Evolutionary conservation across 306 rosid genomes (phyloP).

Genomic region (Oemleria cerasiformis): DNA sequence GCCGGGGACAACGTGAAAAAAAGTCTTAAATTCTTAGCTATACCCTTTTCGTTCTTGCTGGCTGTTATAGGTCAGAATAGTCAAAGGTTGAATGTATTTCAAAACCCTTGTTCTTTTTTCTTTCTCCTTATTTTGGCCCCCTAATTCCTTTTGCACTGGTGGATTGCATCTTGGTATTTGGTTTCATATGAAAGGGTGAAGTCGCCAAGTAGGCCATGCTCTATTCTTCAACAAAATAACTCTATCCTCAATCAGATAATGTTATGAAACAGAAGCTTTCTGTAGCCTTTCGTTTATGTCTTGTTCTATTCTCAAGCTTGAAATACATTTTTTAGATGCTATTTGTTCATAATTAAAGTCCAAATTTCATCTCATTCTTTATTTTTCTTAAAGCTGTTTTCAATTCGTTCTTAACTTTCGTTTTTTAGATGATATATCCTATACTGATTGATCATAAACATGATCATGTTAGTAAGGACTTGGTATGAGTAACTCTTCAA

Average conservation of each 20-base stretch:
- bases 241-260: not conserved
- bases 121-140: not conserved
- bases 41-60: not conserved
- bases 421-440: not conserved
- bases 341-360: not conserved
- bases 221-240: not conserved
- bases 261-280: not conserved
- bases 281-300: not conserved
- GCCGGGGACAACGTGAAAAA: not conserved
- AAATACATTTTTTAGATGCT: not conserved
- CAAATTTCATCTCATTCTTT: not conserved
- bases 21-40: not conserved
- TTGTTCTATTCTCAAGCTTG: not conserved
- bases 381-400: not conserved
- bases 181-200: not conserved
- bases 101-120: not conserved
- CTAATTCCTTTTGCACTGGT: not conserved
- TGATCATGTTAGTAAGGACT: not conserved
- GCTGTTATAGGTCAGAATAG: conserved; percentile 6
- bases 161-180: not conserved
- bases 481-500: not conserved
- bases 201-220: not conserved
- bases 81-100: not conserved
- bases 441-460: not conserved
- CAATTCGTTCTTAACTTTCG: not conserved